Conservation (phyloP, 441 rosid genomes). For the Biscutella laevigata region DNA sequence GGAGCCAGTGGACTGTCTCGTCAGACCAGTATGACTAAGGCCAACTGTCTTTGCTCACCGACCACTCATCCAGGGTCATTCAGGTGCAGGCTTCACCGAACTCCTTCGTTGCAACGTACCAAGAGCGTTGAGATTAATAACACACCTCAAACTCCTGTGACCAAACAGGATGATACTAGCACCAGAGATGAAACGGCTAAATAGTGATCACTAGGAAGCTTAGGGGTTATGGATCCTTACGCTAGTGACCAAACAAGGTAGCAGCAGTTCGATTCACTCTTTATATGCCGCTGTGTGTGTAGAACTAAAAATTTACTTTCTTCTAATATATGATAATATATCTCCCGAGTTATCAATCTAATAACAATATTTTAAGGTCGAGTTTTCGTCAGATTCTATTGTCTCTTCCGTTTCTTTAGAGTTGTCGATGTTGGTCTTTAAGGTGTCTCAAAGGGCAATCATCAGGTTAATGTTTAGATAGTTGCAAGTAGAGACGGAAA, state of each 20-base stretch:
- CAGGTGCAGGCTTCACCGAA: constrained; percentile 20
- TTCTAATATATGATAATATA: neutral
- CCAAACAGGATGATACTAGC: constrained; percentile 2
- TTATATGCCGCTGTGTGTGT: neutral
- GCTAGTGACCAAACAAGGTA: constrained; percentile 1
- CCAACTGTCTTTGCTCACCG: constrained; percentile 19
- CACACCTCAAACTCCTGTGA: neutral
- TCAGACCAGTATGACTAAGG: constrained; percentile 20
- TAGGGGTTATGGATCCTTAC: neutral
- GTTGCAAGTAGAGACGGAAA: neutral
- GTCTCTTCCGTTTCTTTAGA: too few species aligned
- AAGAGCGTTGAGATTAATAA: constrained; percentile 18
- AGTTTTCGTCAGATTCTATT: too few species aligned
- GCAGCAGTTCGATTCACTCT: neutral
- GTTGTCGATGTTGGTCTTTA: constrained; percentile 3
- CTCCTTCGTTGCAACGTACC: constrained; percentile 19
- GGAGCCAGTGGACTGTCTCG: constrained; percentile 8
- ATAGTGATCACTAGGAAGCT: neutral
- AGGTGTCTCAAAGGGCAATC: constrained; percentile 1
- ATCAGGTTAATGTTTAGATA: neutral
- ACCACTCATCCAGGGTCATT: constrained; percentile 22
- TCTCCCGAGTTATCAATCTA: neutral
- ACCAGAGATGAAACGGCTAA: constrained; percentile 8
- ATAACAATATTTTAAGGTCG: neutral
- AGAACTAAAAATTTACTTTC: neutral